Percentiles rank a stretch among this genome's conserved stretches.
These are phyloP conservation scores for Isoetes taiwanensis DNA, from an alignment of 75 land plant species.

Conservation along the genomic window DNA sequence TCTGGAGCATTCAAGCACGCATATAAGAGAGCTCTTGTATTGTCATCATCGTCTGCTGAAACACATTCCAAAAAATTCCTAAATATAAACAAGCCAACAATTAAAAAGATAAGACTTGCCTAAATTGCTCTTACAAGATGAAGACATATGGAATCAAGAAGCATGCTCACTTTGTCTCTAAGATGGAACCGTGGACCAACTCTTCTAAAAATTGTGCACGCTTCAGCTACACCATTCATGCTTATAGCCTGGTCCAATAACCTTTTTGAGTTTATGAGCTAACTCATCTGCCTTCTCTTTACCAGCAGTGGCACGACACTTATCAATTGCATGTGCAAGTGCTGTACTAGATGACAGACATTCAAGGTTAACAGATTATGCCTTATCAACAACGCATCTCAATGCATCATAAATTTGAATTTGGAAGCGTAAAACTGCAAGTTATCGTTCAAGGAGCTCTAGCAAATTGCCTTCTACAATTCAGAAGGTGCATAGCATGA, in stretches of 20 bases:
- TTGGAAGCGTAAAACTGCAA: no score
- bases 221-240: constrained; percentile 82
- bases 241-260: constrained; percentile 81
- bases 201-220: constrained; percentile 74
- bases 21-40: constrained; percentile 70
- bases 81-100: no score
- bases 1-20: constrained; percentile 84
- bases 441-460: no score
- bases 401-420: no score
- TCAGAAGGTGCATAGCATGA: no score
- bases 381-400: no score
- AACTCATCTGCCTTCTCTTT: constrained; percentile 71
- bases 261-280: constrained; percentile 60
- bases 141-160: constrained; percentile 87
- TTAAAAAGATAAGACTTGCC: no score
- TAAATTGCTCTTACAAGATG: constrained; percentile 90
- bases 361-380: no score
- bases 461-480: no score
- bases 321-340: no score
- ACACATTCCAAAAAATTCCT: constrained; percentile 44
- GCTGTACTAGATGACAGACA: no score
- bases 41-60: constrained; percentile 76
- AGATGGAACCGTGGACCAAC: constrained; percentile 80
- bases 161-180: constrained; percentile 80
- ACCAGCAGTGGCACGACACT: constrained; percentile 20